A percentile compares a stretch with the other conserved stretches of the same genome.
Evolutionary conservation across 2,329 filamentous ascomycete species (phyloP).

Genomic region (Ceratocystis albifundus): DNA sequence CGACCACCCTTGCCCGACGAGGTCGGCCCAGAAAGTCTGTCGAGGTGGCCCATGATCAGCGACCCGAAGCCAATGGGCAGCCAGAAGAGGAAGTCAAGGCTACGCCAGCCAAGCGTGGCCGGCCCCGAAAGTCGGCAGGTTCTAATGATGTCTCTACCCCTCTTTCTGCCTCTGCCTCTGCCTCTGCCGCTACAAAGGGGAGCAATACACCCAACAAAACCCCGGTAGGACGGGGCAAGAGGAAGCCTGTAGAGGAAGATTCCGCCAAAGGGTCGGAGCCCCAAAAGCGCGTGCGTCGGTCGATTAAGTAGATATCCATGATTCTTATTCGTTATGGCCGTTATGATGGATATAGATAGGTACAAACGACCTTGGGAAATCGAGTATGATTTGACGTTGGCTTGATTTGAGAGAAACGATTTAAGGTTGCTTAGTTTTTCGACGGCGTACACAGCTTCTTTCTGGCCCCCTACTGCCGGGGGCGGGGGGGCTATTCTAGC

Average conservation of each 20-base stretch:
- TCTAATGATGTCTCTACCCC: neutral
- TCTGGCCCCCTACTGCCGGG: too few relatives aligned
- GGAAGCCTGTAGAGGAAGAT: conserved; percentile 14
- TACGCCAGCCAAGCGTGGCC: conserved; percentile 17
- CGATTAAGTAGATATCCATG: conserved; percentile 13
- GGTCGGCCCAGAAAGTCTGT: conserved; percentile 26
- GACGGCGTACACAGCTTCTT: too few relatives aligned
- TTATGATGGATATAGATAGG: too few relatives aligned
- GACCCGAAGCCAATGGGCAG: conserved; percentile 6
- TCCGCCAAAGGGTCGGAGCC: neutral
- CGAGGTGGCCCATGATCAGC: conserved; percentile 25
- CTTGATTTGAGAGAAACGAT: neutral
- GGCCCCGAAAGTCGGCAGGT: conserved; percentile 18
- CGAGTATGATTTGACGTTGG: too few relatives aligned
- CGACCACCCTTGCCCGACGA: conserved; percentile 29
- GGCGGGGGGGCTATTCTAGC: too few relatives aligned
- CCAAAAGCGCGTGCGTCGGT: conserved; percentile 18
- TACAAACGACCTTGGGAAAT: too few relatives aligned
- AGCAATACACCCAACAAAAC: conserved; percentile 4
- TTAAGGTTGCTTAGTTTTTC: neutral
- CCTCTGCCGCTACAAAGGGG: neutral
- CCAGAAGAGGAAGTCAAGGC: conserved; percentile 21
- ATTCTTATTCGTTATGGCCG: neutral
- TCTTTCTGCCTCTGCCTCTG: neutral
- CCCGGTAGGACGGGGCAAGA: conserved; percentile 15